phyloP scores from a whole-genome alignment of 2,329 filamentous ascomycete genomes.

The Talaromyces verruculosus region DNA sequence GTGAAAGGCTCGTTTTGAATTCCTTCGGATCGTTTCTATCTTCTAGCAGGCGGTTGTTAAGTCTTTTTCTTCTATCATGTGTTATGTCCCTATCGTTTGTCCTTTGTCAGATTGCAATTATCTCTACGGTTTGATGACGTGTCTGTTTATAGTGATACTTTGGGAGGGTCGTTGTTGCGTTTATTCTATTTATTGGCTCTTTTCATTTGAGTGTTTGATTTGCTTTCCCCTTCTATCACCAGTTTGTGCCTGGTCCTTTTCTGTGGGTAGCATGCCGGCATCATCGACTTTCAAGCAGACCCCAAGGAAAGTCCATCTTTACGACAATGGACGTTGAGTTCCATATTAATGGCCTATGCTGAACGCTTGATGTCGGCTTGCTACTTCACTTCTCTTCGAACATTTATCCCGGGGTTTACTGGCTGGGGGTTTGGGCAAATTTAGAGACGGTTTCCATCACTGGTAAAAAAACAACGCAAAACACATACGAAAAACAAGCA shows the following conservation, averaged over 20 bases:
- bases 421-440: slow-evolving; percentile 27
- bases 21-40: slow-evolving; percentile 25
- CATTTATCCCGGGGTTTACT: slow-evolving; percentile 22
- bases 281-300: background rate
- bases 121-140: slow-evolving; percentile 25
- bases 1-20: slow-evolving; percentile 20
- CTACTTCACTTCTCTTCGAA: slow-evolving; percentile 17
- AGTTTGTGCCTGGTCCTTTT: slow-evolving; percentile 14
- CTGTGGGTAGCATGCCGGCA: background rate
- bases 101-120: slow-evolving; percentile 15
- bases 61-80: slow-evolving; percentile 18
- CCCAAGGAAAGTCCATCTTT: background rate
- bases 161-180: slow-evolving; percentile 22
- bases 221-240: slow-evolving; percentile 16
- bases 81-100: slow-evolving; percentile 16
- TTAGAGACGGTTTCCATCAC: slow-evolving; percentile 35
- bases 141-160: slow-evolving; percentile 29
- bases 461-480: slow-evolving; percentile 33
- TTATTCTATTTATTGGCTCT: slow-evolving; percentile 13
- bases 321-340: background rate
- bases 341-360: background rate
- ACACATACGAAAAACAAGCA: slow-evolving; percentile 5
- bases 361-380: background rate
- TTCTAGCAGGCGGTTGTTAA: slow-evolving; percentile 36
- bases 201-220: slow-evolving; percentile 17